Evolutionary conservation across 1,139 yeast genomes (phyloP).

Genomic region (Debaryomycetaceae sp.): DNA sequence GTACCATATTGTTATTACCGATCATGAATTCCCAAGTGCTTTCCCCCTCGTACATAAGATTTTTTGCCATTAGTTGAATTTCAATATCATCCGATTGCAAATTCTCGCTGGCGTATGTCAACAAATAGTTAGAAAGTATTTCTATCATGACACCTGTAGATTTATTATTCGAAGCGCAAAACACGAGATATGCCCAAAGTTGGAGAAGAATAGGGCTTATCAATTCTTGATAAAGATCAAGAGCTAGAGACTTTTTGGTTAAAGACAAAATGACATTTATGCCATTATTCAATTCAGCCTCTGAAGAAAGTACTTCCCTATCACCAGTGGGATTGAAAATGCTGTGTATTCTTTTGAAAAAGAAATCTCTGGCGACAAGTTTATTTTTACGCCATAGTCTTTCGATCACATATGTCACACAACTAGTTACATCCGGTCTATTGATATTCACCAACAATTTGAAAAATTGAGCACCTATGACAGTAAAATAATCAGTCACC

Average conservation of each 20-base stretch:
- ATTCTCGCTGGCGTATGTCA: constrained; percentile 24
- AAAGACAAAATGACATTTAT: constrained; percentile 66
- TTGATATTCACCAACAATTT: constrained; percentile 56
- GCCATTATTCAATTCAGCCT: constrained; percentile 54
- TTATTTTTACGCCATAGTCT: constrained; percentile 52
- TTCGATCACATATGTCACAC: constrained; percentile 55
- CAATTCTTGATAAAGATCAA: constrained; percentile 39
- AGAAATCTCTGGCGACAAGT: constrained; percentile 55
- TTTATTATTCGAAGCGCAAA: constrained; percentile 38
- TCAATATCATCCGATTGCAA: constrained; percentile 18
- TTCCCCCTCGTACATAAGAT: constrained; percentile 42
- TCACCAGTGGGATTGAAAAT: constrained; percentile 33
- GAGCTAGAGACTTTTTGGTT: constrained; percentile 47
- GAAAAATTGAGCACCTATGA: constrained; percentile 58
- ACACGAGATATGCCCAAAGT: constrained; percentile 64
- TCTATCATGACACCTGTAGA: constrained; percentile 44
- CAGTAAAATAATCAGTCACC: constrained; percentile 49
- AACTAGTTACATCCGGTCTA: constrained; percentile 58
- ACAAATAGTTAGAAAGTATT: constrained; percentile 47
- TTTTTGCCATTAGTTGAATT: constrained; percentile 39
- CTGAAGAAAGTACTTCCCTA: constrained; percentile 31
- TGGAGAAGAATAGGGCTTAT: constrained; percentile 44
- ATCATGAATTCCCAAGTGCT: constrained; percentile 49
- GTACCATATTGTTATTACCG: constrained; percentile 56
- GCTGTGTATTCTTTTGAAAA: constrained; percentile 49